These are phyloP conservation scores for Leccinum olivaceopallidum DNA, from an alignment of 768 basidiomycete species.

Conservation along the genomic window DNA sequence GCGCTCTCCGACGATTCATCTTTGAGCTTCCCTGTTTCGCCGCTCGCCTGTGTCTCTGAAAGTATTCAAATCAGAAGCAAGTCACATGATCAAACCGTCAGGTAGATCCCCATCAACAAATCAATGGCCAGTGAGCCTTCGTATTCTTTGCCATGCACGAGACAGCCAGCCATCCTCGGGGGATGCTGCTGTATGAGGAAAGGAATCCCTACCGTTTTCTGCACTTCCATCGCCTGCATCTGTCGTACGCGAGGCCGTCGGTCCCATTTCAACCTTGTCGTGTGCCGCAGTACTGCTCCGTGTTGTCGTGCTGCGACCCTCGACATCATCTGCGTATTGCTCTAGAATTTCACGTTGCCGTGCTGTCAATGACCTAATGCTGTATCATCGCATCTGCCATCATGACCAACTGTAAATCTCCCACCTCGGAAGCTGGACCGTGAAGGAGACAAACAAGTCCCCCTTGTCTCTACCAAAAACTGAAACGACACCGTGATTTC, in stretches of 20 bases:
- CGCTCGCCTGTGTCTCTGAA: conserved; percentile 20
- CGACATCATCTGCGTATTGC: conserved; percentile 91
- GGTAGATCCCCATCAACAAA: conserved; percentile 51
- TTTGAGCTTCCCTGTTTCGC: conserved; percentile 27
- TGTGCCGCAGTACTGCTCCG: conserved; percentile 10
- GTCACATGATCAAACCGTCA: conserved; percentile 20
- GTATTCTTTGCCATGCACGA: conserved; percentile 66
- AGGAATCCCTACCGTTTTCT: conserved; percentile 75
- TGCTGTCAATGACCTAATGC: conserved; percentile 69
- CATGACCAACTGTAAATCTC: conserved; percentile 26
- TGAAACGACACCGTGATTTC: conserved; percentile 76
- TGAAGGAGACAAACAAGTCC: conserved; percentile 89
- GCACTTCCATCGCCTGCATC: conserved; percentile 23
- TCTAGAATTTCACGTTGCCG: conserved; percentile 88
- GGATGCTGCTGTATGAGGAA: conserved; percentile 55
- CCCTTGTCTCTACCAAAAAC: conserved; percentile 64
- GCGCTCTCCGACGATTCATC: conserved; percentile 40
- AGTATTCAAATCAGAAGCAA: conserved; percentile 34
- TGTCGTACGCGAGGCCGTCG: conserved; percentile 21
- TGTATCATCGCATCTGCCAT: conserved; percentile 8
- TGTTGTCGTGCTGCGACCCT: conserved; percentile 50
- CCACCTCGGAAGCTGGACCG: conserved; percentile 87
- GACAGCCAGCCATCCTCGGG: conserved; percentile 65
- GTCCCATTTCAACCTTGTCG: conserved; percentile 21
- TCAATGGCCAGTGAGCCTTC: conserved; percentile 71